Conservation (phyloP, 371 early-diverging fungal genomes). For the Syncephalastrum contaminatum region DNA sequence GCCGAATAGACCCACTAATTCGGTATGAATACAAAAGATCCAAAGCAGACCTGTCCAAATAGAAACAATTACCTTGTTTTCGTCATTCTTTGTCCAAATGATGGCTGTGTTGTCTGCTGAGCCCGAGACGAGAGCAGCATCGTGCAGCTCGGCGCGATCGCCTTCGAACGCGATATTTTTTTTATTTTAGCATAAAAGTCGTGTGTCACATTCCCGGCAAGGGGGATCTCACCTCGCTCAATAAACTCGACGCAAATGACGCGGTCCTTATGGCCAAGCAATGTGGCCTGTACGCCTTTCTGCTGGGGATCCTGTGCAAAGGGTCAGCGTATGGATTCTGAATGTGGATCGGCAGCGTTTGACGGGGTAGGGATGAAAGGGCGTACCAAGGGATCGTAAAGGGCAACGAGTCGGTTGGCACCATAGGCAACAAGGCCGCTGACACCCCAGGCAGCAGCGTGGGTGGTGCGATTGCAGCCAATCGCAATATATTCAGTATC, state of each 20-base stretch:
- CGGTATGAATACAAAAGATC: conserved; percentile 1
- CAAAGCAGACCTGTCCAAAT: background rate
- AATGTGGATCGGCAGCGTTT: background rate
- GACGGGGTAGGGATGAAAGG: background rate
- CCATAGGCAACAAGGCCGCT: conserved; percentile 76
- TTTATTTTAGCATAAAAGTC: conserved; percentile 5
- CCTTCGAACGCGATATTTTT: conserved; percentile 39
- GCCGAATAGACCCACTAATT: conserved; percentile 66
- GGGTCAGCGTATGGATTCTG: background rate
- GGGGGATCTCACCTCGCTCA: conserved; percentile 44
- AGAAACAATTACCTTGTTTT: conserved; percentile 28
- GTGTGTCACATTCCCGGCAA: background rate
- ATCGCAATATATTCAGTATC: conserved; percentile 63
- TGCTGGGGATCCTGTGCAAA: conserved; percentile 46
- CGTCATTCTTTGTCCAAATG: conserved; percentile 62
- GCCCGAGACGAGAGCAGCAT: conserved; percentile 77
- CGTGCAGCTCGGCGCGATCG: conserved; percentile 30
- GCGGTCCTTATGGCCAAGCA: conserved; percentile 77
- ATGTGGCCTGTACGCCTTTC: conserved; percentile 62
- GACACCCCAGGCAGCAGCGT: conserved; percentile 66
- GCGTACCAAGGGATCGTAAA: conserved; percentile 72
- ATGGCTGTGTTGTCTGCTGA: conserved; percentile 79
- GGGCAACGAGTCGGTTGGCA: conserved; percentile 68
- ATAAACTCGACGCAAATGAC: conserved; percentile 82
- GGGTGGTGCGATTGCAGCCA: conserved; percentile 71